These are phyloP conservation scores for Pulicaria dysenterica DNA, from an alignment of 129 eudicot species.

Conservation along the genomic window DNA sequence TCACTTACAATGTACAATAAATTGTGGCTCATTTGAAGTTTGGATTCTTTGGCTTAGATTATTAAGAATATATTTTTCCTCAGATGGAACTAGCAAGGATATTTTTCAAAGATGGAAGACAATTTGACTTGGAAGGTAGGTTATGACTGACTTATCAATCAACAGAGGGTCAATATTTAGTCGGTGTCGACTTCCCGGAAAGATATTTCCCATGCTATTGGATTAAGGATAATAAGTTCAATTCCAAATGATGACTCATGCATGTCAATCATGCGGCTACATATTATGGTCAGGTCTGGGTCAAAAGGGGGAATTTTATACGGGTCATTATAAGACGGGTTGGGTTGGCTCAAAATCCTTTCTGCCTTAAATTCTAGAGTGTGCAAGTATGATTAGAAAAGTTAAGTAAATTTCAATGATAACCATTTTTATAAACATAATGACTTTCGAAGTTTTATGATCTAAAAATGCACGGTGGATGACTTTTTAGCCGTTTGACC, in stretches of 20 bases:
- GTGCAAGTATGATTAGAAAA: background rate
- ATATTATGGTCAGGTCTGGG: background rate
- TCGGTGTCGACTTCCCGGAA: background rate
- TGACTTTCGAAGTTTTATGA: background rate
- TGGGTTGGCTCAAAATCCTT: background rate
- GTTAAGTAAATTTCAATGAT: too few species aligned
- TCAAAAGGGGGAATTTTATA: background rate
- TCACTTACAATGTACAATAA: background rate
- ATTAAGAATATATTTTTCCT: background rate
- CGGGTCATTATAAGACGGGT: background rate
- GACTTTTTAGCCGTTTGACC: background rate
- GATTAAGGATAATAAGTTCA: background rate
- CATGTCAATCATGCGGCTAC: background rate
- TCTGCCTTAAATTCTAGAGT: background rate
- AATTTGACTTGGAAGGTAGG: slow-evolving; percentile 81
- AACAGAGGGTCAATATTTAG: background rate
- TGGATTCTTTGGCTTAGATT: slow-evolving; percentile 10
- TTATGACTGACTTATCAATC: slow-evolving; percentile 18
- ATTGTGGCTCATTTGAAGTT: background rate
- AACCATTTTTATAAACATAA: background rate
- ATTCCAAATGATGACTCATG: slow-evolving; percentile 13
- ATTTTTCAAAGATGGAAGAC: slow-evolving; percentile 85
- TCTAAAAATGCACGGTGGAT: background rate
- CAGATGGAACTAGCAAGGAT: slow-evolving; percentile 78
- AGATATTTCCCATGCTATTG: background rate